These are phyloP conservation scores for Myxozyma monticola DNA, from an alignment of 805 yeast genomes.

Conservation along the genomic window DNA sequence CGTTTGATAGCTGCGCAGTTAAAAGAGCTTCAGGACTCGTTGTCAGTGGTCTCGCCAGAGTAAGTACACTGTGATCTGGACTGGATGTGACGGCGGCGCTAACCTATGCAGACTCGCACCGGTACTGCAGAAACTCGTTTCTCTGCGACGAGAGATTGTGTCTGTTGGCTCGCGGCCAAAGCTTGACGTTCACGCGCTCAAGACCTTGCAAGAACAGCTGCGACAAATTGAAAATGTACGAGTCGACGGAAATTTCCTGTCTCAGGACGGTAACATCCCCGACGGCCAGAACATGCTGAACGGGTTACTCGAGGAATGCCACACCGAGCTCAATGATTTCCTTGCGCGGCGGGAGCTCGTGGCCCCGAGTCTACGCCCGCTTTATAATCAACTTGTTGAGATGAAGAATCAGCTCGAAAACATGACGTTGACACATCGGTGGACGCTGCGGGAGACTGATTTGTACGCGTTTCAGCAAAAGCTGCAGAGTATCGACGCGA, in stretches of 20 bases:
- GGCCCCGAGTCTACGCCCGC: slow-evolving; percentile 52
- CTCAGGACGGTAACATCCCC: slow-evolving; percentile 35
- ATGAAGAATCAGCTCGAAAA: slow-evolving; percentile 77
- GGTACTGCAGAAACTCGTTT: slow-evolving; percentile 60
- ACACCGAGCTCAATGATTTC: slow-evolving; percentile 69
- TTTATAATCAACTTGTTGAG: slow-evolving; percentile 63
- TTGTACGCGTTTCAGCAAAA: slow-evolving; percentile 77
- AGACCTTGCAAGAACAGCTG: slow-evolving; percentile 44
- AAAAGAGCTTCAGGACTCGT: slow-evolving; percentile 54
- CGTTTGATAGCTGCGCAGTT: slow-evolving; percentile 47
- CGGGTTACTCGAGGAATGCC: slow-evolving; percentile 73
- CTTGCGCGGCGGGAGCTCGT: slow-evolving; percentile 47
- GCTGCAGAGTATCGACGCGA: slow-evolving; percentile 70
- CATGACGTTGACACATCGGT: slow-evolving; percentile 84
- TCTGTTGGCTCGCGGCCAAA: slow-evolving; percentile 49
- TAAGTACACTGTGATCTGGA: slow-evolving; percentile 5
- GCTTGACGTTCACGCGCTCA: slow-evolving; percentile 39
- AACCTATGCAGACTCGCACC: slow-evolving; percentile 33
- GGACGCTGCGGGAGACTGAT: slow-evolving; percentile 98
- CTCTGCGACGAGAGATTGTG: slow-evolving; percentile 62
- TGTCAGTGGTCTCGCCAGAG: slow-evolving; percentile 47
- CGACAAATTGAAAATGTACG: slow-evolving; percentile 50
- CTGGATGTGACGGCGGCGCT: not conserved
- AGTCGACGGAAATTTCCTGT: slow-evolving; percentile 55
- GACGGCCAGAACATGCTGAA: slow-evolving; percentile 38